Conservation (phyloP, 2,329 filamentous ascomycete genomes). For the Scortechinia acanthostroma region DNA sequence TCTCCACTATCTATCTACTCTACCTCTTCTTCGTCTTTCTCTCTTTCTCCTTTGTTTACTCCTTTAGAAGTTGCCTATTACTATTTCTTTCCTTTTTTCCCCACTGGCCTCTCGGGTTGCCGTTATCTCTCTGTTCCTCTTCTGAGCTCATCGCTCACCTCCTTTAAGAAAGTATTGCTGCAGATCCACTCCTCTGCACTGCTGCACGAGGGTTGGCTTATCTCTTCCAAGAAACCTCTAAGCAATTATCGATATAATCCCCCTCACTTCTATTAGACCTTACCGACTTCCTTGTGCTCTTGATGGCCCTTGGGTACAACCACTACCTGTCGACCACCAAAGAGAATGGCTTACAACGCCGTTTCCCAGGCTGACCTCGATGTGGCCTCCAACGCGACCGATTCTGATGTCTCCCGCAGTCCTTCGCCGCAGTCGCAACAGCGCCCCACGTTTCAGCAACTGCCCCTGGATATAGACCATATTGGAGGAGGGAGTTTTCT, state of each 20-base stretch:
- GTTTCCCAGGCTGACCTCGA: conserved; percentile 28
- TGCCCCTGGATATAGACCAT: conserved; percentile 14
- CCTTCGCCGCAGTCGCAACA: conserved; percentile 15
- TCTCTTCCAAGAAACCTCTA: no score
- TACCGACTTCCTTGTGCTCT: no score
- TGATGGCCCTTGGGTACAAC: no score
- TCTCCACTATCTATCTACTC: no score
- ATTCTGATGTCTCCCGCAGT: conserved; percentile 20
- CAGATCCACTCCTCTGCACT: not conserved
- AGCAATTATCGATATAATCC: no score
- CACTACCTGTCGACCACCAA: no score
- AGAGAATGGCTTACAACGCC: conserved; percentile 30
- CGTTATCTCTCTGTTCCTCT: not conserved
- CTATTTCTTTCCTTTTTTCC: not conserved
- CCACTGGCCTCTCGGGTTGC: not conserved
- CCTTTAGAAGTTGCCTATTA: no score
- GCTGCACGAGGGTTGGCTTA: not conserved
- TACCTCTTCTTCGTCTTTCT: not conserved
- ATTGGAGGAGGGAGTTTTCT: not conserved
- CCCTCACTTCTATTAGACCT: no score
- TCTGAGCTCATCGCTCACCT: no score
- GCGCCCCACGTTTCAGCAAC: conserved; percentile 3
- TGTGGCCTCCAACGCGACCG: conserved; percentile 20
- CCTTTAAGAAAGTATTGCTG: no score
- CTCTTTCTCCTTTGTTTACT: not conserved